Percentiles rank a stretch among this genome's conserved stretches.
phyloP scores from a whole-genome alignment of 768 basidiomycete genomes.

The Naganishia vaughanmartiniae region DNA sequence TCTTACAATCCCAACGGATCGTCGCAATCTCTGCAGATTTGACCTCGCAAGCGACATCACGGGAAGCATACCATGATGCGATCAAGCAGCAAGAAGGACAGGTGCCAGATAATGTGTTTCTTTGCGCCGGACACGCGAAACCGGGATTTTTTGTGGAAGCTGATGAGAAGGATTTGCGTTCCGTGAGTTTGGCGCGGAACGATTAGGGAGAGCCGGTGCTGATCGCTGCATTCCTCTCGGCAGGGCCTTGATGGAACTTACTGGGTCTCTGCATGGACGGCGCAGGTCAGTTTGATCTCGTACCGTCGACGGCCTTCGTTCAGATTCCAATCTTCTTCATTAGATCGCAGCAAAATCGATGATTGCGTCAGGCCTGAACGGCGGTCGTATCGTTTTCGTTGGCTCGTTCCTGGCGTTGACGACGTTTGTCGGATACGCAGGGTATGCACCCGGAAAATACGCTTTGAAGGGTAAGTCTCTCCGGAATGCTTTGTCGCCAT shows the following conservation, averaged over 20 bases:
- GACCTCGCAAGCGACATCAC: constrained; percentile 58
- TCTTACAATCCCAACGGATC: constrained; percentile 56
- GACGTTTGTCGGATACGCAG: constrained; percentile 71
- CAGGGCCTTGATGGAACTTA: constrained; percentile 62
- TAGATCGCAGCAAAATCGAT: constrained; percentile 70
- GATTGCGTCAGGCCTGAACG: constrained; percentile 58
- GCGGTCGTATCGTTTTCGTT: constrained; percentile 71
- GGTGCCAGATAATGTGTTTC: constrained; percentile 72
- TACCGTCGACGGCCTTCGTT: background rate
- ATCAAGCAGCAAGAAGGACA: constrained; percentile 59
- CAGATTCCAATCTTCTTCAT: background rate
- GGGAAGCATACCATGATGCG: constrained; percentile 64
- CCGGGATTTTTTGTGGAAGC: constrained; percentile 76
- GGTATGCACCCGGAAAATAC: constrained; percentile 80
- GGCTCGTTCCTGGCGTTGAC: constrained; percentile 73
- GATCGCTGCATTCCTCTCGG: background rate
- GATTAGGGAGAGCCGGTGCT: background rate
- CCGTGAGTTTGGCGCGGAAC: constrained; percentile 31
- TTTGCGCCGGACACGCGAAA: constrained; percentile 67
- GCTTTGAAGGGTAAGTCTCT: constrained; percentile 69
- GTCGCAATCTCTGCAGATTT: constrained; percentile 70
- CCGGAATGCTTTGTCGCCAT: background rate
- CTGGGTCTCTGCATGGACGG: constrained; percentile 61
- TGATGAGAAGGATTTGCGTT: constrained; percentile 60
- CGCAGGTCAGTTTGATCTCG: constrained; percentile 54